These are phyloP conservation scores for Mrakia blollopis DNA, from an alignment of 768 basidiomycete species.

Conservation along the genomic window DNA sequence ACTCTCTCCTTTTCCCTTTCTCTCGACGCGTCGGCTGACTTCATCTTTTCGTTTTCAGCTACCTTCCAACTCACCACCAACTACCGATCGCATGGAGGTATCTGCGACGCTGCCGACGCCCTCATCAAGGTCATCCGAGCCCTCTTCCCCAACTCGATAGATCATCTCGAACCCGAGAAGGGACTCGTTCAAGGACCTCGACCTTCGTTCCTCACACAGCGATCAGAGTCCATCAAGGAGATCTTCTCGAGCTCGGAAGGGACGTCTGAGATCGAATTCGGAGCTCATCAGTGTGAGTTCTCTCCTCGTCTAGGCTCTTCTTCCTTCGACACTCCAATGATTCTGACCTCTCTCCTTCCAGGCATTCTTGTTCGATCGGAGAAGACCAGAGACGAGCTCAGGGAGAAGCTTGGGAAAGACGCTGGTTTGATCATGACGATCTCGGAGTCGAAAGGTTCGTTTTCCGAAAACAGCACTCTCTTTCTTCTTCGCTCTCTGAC, in stretches of 20 bases:
- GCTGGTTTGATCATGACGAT: neutral
- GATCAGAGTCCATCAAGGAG: neutral
- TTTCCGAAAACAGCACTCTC: neutral
- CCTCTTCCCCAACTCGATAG: neutral
- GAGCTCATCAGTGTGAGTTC: constrained; percentile 59
- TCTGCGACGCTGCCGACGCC: neutral
- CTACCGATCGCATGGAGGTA: neutral
- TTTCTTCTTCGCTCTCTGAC: neutral
- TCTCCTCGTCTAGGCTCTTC: no score
- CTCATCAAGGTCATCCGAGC: neutral
- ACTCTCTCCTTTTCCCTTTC: no score
- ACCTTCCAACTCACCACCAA: constrained; percentile 1
- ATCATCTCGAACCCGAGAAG: neutral
- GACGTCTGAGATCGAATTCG: constrained; percentile 54
- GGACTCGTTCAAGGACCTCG: neutral
- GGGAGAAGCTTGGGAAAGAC: neutral
- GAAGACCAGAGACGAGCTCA: neutral
- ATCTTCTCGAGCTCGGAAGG: constrained; percentile 3
- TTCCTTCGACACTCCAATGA: no score
- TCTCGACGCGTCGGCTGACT: no score
- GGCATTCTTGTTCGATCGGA: neutral
- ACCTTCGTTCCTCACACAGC: neutral
- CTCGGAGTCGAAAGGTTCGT: neutral
- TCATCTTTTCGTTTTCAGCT: no score
- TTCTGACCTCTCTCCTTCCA: neutral